A percentile compares a stretch with the other conserved stretches of the same genome.
These are phyloP conservation scores for Cynara cardunculus DNA, from an alignment of 129 eudicot genomes.

Conservation along the genomic window DNA sequence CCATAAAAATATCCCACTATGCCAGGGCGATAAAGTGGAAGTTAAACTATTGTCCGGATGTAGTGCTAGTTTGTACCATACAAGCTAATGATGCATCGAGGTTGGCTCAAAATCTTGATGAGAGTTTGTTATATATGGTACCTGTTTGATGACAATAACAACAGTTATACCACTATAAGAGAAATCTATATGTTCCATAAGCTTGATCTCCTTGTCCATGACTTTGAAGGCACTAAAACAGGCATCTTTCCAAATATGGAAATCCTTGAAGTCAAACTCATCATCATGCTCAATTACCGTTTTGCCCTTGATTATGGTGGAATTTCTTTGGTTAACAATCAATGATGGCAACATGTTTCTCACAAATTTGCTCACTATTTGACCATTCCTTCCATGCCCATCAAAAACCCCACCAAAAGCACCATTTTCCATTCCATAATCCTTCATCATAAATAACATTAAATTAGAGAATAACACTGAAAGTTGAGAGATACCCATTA, in stretches of 20 bases:
- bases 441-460: constrained; percentile 39
- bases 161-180: constrained; percentile 88
- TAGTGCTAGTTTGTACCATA: background rate
- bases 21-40: too few species aligned
- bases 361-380: constrained; percentile 60
- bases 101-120: background rate
- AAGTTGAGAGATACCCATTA: background rate
- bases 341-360: constrained; percentile 65
- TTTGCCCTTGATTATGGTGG: constrained; percentile 33
- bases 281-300: constrained; percentile 29
- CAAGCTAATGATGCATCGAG: background rate
- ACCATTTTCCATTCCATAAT: constrained; percentile 75
- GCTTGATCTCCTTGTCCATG: constrained; percentile 75
- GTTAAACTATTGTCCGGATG: background rate
- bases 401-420: constrained; percentile 75
- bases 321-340: constrained; percentile 57
- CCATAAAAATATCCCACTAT: too few species aligned
- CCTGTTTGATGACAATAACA: constrained; percentile 73
- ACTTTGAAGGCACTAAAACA: constrained; percentile 56
- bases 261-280: constrained; percentile 23
- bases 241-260: constrained; percentile 66
- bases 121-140: constrained; percentile 10
- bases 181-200: constrained; percentile 53
- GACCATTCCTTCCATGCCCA: constrained; percentile 88
- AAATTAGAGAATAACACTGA: background rate